Percentiles rank a stretch among this genome's conserved stretches.
Conservation (phyloP, 176 grass and related monocot species). For the Aegilops bicornis region DNA sequence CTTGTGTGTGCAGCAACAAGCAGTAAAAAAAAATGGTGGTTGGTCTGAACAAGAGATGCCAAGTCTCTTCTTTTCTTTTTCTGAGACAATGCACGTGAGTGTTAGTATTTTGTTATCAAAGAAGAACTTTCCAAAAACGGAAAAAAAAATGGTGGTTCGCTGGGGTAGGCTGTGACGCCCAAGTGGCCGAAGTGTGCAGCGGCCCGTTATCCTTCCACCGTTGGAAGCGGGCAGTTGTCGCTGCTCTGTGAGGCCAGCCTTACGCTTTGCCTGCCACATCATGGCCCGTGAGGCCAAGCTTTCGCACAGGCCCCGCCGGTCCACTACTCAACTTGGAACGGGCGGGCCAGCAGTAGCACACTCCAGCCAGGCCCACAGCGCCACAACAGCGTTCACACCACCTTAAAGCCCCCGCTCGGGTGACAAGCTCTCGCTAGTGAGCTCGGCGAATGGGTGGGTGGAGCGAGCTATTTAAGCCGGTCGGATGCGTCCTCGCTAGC, state of each 20-base stretch:
- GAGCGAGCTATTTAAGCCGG: too few relatives aligned
- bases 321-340: background rate
- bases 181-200: background rate
- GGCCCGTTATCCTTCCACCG: constrained; percentile 46
- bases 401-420: background rate
- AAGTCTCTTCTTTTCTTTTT: too few relatives aligned
- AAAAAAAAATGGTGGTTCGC: background rate
- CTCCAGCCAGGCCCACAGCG: background rate
- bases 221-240: constrained; percentile 32
- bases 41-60: too few relatives aligned
- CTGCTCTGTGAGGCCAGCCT: constrained; percentile 54
- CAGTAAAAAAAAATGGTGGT: too few relatives aligned
- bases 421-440: background rate
- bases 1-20: too few relatives aligned
- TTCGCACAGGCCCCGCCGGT: background rate
- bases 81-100: too few relatives aligned
- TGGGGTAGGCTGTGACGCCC: background rate
- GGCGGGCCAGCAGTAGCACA: background rate
- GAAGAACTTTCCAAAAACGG: too few relatives aligned
- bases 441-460: too few relatives aligned
- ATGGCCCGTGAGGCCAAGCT: background rate
- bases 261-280: background rate
- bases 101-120: too few relatives aligned
- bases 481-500: too few relatives aligned
- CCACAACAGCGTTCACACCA: background rate